Conservation (phyloP, 176 grass and related monocot species). For the Saccharum officinarum region DNA sequence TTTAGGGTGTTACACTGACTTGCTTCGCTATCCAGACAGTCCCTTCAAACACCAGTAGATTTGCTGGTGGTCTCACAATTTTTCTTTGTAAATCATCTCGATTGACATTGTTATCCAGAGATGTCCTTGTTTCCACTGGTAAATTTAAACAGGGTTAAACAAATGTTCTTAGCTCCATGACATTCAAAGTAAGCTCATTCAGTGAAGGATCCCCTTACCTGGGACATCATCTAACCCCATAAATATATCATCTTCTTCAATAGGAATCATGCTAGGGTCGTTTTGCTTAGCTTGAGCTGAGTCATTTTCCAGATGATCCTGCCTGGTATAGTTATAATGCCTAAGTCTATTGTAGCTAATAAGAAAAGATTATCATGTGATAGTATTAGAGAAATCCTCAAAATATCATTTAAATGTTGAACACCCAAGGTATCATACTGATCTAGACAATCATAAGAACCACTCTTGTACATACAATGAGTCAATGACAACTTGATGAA, state of each 20-base stretch:
- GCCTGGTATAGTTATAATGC: constrained; percentile 47
- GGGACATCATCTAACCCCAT: constrained; percentile 86
- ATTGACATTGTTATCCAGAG: constrained; percentile 52
- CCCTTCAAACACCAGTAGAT: constrained; percentile 97
- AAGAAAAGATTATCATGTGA: constrained; percentile 2
- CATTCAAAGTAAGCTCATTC: constrained; percentile 13
- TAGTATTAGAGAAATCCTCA: background rate
- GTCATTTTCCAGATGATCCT: constrained; percentile 73
- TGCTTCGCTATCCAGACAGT: constrained; percentile 75
- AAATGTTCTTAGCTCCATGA: constrained; percentile 7
- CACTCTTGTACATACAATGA: background rate
- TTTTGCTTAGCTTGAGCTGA: constrained; percentile 52
- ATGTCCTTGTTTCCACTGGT: constrained; percentile 71
- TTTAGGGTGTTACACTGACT: too few species aligned
- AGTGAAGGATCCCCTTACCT: constrained; percentile 45
- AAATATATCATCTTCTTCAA: constrained; percentile 73
- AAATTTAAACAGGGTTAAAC: constrained; percentile 30
- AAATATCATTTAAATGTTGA: background rate
- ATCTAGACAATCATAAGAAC: background rate
- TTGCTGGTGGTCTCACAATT: constrained; percentile 66
- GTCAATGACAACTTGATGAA: background rate
- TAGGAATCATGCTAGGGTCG: constrained; percentile 34
- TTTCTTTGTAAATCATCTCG: constrained; percentile 54
- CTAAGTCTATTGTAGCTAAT: constrained; percentile 10
- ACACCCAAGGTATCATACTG: background rate